Evolutionary conservation across 2,329 filamentous ascomycete genomes (phyloP).

Genomic region (Talaromyces sp.): DNA sequence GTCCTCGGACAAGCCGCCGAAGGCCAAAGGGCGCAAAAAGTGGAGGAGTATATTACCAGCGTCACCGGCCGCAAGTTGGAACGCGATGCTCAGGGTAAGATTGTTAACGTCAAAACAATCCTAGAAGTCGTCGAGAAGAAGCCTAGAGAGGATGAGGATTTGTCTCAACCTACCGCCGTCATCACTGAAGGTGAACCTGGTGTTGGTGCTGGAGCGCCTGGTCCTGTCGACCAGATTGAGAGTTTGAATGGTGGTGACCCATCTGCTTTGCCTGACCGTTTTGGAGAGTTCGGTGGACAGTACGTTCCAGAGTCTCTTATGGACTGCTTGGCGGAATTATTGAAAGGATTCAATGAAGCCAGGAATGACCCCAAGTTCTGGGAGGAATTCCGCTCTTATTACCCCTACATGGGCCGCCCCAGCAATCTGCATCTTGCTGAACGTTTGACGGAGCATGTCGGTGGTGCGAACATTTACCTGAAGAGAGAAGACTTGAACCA

Average conservation of each 20-base stretch:
- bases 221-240: slow-evolving; percentile 78
- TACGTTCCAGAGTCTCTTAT: slow-evolving; percentile 97
- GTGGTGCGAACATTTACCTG: slow-evolving; percentile 93
- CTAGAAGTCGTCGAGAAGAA: slow-evolving; percentile 63
- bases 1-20: slow-evolving; percentile 66
- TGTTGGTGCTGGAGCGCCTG: slow-evolving; percentile 48
- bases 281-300: slow-evolving; percentile 94
- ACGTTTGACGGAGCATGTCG: slow-evolving; percentile 80
- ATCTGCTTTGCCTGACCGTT: slow-evolving; percentile 71
- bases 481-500: slow-evolving; percentile 98
- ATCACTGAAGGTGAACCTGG: slow-evolving; percentile 57
- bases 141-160: slow-evolving; percentile 47
- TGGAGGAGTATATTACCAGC: slow-evolving; percentile 81
- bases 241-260: slow-evolving; percentile 64
- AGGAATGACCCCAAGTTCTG: slow-evolving; percentile 88
- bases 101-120: slow-evolving; percentile 65
- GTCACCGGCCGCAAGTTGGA: slow-evolving; percentile 58
- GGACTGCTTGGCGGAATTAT: slow-evolving; percentile 89
- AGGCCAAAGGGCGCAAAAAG: slow-evolving; percentile 65
- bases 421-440: slow-evolving; percentile 87
- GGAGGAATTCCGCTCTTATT: slow-evolving; percentile 94
- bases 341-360: slow-evolving; percentile 84
- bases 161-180: slow-evolving; percentile 56
- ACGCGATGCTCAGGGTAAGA: slow-evolving; percentile 41
- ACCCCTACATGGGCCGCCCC: slow-evolving; percentile 94